Evolutionary conservation across 169 alveolate species (phyloP).

Genomic region (Theileria sp.): DNA sequence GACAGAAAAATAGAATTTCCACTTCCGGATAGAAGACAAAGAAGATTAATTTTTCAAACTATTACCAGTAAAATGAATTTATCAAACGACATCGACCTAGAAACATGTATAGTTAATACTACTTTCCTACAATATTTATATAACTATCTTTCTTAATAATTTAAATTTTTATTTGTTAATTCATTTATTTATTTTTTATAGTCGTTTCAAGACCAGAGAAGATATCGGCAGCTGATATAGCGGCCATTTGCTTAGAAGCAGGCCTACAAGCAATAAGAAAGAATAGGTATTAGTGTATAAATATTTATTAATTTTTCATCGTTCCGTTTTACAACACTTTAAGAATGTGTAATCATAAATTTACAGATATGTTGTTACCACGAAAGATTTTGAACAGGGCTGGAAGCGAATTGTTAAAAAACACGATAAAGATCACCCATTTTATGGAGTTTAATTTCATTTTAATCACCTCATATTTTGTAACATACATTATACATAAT

Average conservation of each 20-base stretch:
- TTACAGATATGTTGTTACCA: constrained; percentile 89
- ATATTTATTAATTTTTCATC: background rate
- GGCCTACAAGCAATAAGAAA: constrained; percentile 99
- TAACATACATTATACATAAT: background rate
- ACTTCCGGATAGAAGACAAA: constrained; percentile 96
- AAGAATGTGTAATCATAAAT: background rate
- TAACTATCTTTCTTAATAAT: background rate
- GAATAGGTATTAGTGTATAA: constrained; percentile 78
- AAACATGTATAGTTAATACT: constrained; percentile 78
- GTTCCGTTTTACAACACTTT: background rate
- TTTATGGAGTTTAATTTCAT: constrained; percentile 82
- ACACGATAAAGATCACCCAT: constrained; percentile 91
- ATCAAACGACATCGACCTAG: constrained; percentile 96
- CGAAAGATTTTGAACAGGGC: constrained; percentile 96
- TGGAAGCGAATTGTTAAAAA: constrained; percentile 93
- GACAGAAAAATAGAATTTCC: constrained; percentile 98
- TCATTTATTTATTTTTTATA: constrained; percentile 16
- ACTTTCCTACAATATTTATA: background rate
- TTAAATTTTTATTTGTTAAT: background rate
- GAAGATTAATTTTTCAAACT: constrained; percentile 91
- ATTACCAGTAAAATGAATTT: constrained; percentile 97
- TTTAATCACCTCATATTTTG: background rate
- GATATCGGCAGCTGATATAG: constrained; percentile 97
- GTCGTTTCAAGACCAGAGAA: constrained; percentile 96
- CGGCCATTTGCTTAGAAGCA: constrained; percentile 98